Base-by-base conservation (phyloP, 2,329 filamentous ascomycete genomes). In the Microdochium bolleyi region DNA sequence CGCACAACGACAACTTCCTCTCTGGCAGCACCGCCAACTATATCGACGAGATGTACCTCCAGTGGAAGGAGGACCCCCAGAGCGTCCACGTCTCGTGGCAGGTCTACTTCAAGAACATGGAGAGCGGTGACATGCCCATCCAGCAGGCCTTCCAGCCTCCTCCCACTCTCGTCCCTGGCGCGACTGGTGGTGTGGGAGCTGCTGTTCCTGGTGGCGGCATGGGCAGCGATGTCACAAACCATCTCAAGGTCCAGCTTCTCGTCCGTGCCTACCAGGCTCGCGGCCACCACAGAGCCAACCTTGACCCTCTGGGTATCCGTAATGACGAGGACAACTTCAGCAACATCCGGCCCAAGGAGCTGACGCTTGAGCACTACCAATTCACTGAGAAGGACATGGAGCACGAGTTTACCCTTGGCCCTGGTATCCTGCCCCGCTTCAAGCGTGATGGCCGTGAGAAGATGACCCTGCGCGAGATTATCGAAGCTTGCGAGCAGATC, bases 61-160 rank as follows among this genome's bases (percentile, higher is more conserved):
- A 92, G 69, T 99, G 94, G 94, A 96, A 92, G 75, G 79, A 88
- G 59, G 91, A 99, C 64, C 92, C 94, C 51, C 82, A 84, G 64
- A 96, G 89, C 67, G 94, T 99, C 55, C 94, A 99, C 73, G 81
- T 96, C 64, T 99, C 94, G 70, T 99, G 94, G 94, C 92, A 96
- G 76, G 86, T 95, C 68, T 99, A 99, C 82, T 99, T 99, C 82
- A 89, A 86, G 76, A 99, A 99, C 76, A 96, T 99, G 88, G 94
- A 99, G 78, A 88, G 84, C 60, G 94, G 94, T 70, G 89, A 94
- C 66, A 97, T 99, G 90, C 92, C 92, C 68, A 90, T 95, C 68
- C 94, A 92, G 58, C 89, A 95, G 74, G 94, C 94, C 62, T 99
- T 99, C 78, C 91, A 91, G 60, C 92, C 94, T 60, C 94, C 94